These are phyloP conservation scores for Cryptococcus sp. DNA, from an alignment of 1,284 basidiomycete genomes.

Conservation along the genomic window DNA sequence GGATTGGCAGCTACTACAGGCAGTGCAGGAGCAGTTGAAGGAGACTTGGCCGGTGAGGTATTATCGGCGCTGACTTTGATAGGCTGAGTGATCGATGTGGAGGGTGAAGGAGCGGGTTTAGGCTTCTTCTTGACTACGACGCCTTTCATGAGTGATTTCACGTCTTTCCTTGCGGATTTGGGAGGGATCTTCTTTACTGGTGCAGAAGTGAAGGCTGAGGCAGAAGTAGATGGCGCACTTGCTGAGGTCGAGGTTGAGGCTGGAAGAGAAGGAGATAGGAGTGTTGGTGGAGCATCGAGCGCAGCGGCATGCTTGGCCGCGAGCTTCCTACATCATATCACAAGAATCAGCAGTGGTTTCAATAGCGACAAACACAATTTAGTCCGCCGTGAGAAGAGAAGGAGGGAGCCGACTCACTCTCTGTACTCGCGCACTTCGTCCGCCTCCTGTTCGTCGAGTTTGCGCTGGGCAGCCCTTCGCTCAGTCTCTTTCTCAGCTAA, in stretches of 20 bases:
- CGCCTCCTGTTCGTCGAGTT: constrained; percentile 72
- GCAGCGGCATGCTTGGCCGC: constrained; percentile 32
- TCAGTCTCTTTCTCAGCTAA: constrained; percentile 77
- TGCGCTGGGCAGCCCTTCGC: constrained; percentile 70
- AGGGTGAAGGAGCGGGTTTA: constrained; percentile 11
- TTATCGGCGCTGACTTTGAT: neutral
- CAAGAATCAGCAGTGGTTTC: neutral
- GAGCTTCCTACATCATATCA: constrained; percentile 23
- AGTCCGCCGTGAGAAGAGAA: neutral
- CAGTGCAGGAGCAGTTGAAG: no score
- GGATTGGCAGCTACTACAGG: no score
- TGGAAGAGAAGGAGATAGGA: constrained; percentile 6
- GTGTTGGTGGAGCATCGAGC: constrained; percentile 2
- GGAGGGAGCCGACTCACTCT: constrained; percentile 61
- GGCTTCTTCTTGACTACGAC: constrained; percentile 52
- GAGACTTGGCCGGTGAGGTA: no score
- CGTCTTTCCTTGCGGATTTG: constrained; percentile 45
- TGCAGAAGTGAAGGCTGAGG: constrained; percentile 8
- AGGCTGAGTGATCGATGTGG: neutral
- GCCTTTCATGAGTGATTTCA: constrained; percentile 52
- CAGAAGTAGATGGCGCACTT: neutral
- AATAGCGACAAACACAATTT: neutral
- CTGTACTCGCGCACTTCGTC: constrained; percentile 76
- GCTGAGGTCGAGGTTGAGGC: constrained; percentile 2
- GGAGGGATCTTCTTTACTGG: constrained; percentile 23